Base-by-base conservation (phyloP, 169 alveolate genomes). In the Plasmodium inui region DNA sequence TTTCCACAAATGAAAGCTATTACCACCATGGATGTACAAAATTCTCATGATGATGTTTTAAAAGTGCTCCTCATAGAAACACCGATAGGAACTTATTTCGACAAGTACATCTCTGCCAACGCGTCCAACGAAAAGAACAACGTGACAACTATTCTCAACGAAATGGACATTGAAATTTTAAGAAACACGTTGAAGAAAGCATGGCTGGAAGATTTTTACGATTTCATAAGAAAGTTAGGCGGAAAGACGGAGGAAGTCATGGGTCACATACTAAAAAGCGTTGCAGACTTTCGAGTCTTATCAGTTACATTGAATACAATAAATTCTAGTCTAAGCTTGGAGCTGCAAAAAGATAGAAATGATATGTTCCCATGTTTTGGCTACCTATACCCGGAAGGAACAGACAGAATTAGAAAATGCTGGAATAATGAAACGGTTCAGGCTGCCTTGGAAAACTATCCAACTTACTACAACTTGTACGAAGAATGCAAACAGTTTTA, bases 1-100 rank as follows among this genome's bases (percentile, higher is more conserved):
- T 98, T 99, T 96, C 99, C 99, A 39, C 99, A 99, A 93, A 98
- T 99, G 94, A 98, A 98, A 84, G 98, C 99, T 39, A 97, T 99
- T 44, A 96, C 98, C 82, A 96, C 98, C 73, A 96, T 99, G 84
- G 99, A 99, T 92, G 92, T 98, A 82, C 98, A 99, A 82, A 98
- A 98, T 70, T 99, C 99, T 79, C 98, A 97, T 89, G 99, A 98
- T 89, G 99, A 98, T 67, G 98, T 99, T 85, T 98, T 99, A 93
- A 98, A 99, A 92, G 98, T 98, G 76, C 99, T 99, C 17, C 97
- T 99, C 19, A 97, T 99, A 78, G 99, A 99, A 95, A 98, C 99
- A 39, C 99, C 99, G 3, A 99, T 99, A 53, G 99, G 99, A 92
- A 88, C 95, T 34, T 96, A 96, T 89, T 84, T 95, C 74, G 98